Evolutionary conservation across 176 grass and related monocot genomes (phyloP).

Genomic region (Ananas comosus): DNA sequence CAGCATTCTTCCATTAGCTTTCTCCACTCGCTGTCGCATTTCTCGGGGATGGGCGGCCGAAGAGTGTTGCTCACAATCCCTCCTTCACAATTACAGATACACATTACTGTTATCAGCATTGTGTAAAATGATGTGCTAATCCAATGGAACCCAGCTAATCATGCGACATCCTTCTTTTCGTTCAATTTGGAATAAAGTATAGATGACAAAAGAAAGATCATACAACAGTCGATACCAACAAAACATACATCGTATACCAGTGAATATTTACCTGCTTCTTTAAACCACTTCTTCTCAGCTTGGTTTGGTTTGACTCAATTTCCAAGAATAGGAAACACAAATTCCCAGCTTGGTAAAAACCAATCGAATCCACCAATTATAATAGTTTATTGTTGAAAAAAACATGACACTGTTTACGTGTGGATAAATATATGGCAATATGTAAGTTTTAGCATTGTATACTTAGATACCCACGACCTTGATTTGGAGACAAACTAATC

Average conservation of each 20-base stretch:
- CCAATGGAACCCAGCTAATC: not conserved
- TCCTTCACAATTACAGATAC: slow-evolving; percentile 32
- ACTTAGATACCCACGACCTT: not conserved
- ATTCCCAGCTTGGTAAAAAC: no score
- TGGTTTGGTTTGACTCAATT: no score
- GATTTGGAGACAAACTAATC: not conserved
- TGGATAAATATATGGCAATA: not conserved
- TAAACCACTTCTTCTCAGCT: no score
- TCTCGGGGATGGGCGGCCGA: slow-evolving; percentile 68
- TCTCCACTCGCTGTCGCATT: slow-evolving; percentile 60
- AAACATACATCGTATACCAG: no score
- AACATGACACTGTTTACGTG: not conserved
- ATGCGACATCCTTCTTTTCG: not conserved
- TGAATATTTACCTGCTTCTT: no score
- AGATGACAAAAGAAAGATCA: no score
- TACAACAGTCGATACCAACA: no score
- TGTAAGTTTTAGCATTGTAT: not conserved
- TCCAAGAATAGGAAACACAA: no score
- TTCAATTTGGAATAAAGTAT: not conserved
- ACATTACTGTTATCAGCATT: not conserved
- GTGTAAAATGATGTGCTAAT: not conserved
- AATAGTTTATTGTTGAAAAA: not conserved
- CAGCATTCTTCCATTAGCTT: slow-evolving; percentile 85
- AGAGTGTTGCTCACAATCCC: slow-evolving; percentile 87
- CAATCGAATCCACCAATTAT: no score